Conservation (phyloP, 1,139 yeast genomes). For the Casaregolazyma lundiana region DNA sequence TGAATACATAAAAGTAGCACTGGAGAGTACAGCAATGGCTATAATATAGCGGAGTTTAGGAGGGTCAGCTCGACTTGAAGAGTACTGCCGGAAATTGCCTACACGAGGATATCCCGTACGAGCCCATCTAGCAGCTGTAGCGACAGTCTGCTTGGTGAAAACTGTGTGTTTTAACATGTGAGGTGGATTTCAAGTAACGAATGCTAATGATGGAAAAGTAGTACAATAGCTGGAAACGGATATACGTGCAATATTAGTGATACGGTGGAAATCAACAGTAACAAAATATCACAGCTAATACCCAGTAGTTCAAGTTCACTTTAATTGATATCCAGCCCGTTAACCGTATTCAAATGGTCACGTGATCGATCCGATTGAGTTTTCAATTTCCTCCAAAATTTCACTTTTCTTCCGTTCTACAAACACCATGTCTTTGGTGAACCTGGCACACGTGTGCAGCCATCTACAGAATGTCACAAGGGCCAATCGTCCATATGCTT, state of each 20-base stretch:
- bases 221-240: background rate
- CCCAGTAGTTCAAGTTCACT: no score
- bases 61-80: constrained; percentile 22
- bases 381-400: constrained; percentile 1
- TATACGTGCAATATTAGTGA: no score
- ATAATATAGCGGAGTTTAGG: constrained; percentile 33
- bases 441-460: constrained; percentile 78
- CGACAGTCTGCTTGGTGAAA: background rate
- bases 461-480: constrained; percentile 86
- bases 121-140: background rate
- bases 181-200: background rate
- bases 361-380: background rate
- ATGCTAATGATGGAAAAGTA: background rate
- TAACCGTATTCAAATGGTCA: no score
- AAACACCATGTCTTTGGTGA: constrained; percentile 69
- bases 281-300: no score
- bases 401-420: background rate
- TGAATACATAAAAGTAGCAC: constrained; percentile 50
- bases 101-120: background rate
- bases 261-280: no score
- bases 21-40: constrained; percentile 30
- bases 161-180: background rate
- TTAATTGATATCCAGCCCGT: no score
- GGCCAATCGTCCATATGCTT: constrained; percentile 68
- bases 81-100: constrained; percentile 1